Percentiles rank a stretch among this genome's conserved stretches.
These are phyloP conservation scores for Euphorbia corollata DNA, from an alignment of 441 rosid genomes.

Conservation along the genomic window DNA sequence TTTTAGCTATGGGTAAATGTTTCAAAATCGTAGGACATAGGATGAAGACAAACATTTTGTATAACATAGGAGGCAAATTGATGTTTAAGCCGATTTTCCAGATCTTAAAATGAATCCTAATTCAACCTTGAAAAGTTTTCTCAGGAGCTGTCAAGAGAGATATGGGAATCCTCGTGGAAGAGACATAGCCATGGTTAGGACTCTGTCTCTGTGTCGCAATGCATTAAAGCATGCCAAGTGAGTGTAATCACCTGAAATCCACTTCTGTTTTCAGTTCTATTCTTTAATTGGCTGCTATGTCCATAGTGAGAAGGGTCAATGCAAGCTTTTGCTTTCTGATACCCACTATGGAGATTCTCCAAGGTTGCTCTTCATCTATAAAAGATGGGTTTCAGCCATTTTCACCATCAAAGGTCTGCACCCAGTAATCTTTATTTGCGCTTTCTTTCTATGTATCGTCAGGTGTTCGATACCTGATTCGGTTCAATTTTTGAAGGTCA, in stretches of 20 bases:
- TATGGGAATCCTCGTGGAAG: constrained; percentile 63
- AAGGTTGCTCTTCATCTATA: constrained; percentile 62
- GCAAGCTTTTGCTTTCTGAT: constrained; percentile 61
- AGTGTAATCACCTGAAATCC: constrained; percentile 19
- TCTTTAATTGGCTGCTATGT: neutral
- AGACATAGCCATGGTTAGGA: constrained; percentile 73
- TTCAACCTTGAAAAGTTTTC: neutral
- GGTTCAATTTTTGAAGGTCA: constrained; percentile 36
- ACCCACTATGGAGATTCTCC: constrained; percentile 63
- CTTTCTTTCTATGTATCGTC: constrained; percentile 9
- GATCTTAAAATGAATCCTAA: neutral
- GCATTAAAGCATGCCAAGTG: constrained; percentile 60
- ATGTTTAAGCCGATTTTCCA: neutral
- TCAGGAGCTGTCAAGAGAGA: constrained; percentile 50
- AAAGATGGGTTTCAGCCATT: constrained; percentile 59
- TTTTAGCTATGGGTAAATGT: neutral
- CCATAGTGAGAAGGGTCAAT: constrained; percentile 37
- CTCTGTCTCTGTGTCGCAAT: constrained; percentile 65
- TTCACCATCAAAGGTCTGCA: constrained; percentile 55
- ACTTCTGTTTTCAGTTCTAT: neutral
- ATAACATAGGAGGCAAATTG: neutral
- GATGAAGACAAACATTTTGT: neutral
- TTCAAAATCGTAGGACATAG: neutral
- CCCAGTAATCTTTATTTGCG: neutral
- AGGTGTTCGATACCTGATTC: neutral